Conservation (phyloP, 2,329 filamentous ascomycete genomes). For the Fonsecaea nubica region DNA sequence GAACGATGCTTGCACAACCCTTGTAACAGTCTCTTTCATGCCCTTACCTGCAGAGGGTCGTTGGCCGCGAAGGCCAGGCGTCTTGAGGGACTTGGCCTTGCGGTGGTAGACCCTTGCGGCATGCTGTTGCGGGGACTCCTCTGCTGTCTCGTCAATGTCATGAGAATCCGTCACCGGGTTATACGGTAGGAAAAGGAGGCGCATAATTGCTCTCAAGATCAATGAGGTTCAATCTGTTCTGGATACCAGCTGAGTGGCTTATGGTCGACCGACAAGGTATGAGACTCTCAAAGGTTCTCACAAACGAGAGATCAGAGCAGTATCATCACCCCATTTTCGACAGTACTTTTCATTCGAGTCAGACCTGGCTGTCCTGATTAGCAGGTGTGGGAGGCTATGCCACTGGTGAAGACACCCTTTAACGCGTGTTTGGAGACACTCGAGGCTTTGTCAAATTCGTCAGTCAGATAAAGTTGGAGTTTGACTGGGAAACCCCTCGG, state of each 20-base stretch:
- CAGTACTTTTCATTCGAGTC: background rate
- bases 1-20: background rate
- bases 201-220: slow-evolving; percentile 42
- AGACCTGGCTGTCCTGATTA: background rate
- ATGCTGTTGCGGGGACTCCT: slow-evolving; percentile 20
- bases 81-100: slow-evolving; percentile 17
- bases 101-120: slow-evolving; percentile 19
- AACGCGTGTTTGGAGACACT: background rate
- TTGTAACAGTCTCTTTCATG: background rate
- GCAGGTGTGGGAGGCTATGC: background rate
- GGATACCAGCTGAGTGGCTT: background rate
- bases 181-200: slow-evolving; percentile 23
- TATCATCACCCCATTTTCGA: background rate
- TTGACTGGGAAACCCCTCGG: background rate
- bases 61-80: background rate
- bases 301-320: background rate
- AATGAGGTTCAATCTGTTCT: background rate
- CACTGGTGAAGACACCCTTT: background rate
- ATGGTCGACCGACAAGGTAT: background rate
- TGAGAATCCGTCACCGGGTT: slow-evolving; percentile 7
- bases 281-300: background rate
- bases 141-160: slow-evolving; percentile 8
- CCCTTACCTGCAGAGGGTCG: background rate
- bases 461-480: background rate
- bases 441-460: background rate